Evolutionary conservation across 495 filamentous ascomycete species (phyloP), one percentile per base, ranked within the genome.

Genomic region (Podospora bellae-mahoneyi): DNA sequence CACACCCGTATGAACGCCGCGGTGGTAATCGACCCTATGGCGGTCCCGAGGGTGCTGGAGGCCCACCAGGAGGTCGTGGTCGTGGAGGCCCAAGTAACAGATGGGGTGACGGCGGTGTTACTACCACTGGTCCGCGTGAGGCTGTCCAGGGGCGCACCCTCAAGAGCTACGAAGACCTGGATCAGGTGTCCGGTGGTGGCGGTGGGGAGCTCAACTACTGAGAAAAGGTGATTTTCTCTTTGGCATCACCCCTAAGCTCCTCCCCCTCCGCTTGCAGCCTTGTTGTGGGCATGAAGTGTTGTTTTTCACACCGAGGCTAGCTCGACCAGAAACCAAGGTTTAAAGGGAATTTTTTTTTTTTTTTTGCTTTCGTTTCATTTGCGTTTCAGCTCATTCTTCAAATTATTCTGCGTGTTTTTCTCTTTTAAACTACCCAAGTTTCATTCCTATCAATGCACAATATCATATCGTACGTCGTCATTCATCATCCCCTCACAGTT

Each of bases 121-220:
- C 89, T 59, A 87, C 89, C 1, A 87, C 93, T 69, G 91, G 90
- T 2, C 93, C 93, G 3, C 82, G 90, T 18, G 92, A 96, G 79
- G 91, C 94, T 1, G 92, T 96, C 2, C 90, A 93, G 70, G 95
- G 96, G 4, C 86, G 95, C 59, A 96, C 90, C 56, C 75, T 99
- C 44, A 97, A 95, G 84, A 96, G 91, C 77, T 99, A 99, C 78
- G 96, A 98, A 78, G 95, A 99, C 78, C 81, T 99, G 2, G 95
- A 99, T 81, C 94, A 95, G 18, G 84, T 85, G 34, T 82, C 83
- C 16, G 84, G 84, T 18, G 84, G 83, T 57, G 86, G 79, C 18
- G 84, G 85, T n/a, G 83, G 84, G 15, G 87, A 89, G 75, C 76
- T 89, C 34, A 88, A 89, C 76, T 89, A 89, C 75, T 89, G 39